Conservation (phyloP, 805 yeast species). For the Starmerella geochares region DNA sequence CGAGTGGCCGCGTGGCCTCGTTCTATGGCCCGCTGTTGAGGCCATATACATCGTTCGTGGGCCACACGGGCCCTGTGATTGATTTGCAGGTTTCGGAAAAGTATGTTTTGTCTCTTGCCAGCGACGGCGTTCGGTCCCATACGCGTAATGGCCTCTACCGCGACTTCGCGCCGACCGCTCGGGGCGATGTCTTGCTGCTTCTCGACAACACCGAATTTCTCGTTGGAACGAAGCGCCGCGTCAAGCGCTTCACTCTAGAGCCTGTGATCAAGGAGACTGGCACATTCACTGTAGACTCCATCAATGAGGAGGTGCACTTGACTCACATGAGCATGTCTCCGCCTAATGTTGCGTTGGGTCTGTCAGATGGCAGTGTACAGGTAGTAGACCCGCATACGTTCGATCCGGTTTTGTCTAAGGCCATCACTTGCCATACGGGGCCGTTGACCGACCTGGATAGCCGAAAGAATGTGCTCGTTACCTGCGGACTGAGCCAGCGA, state of each 20-base stretch:
- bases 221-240: slow-evolving; percentile 29
- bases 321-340: slow-evolving; percentile 30
- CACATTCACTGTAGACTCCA: slow-evolving; percentile 24
- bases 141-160: slow-evolving; percentile 47
- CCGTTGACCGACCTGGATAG: slow-evolving; percentile 34
- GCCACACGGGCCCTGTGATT: slow-evolving; percentile 41
- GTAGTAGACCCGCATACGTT: slow-evolving; percentile 33
- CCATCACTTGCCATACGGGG: slow-evolving; percentile 32
- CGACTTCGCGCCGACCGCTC: slow-evolving; percentile 29
- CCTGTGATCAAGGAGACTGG: slow-evolving; percentile 33
- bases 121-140: slow-evolving; percentile 43
- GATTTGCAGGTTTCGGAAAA: slow-evolving; percentile 46
- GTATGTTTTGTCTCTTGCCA: slow-evolving; percentile 51
- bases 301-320: slow-evolving; percentile 21
- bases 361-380: slow-evolving; percentile 31
- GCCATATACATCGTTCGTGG: slow-evolving; percentile 50
- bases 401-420: slow-evolving; percentile 20
- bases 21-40: slow-evolving; percentile 40
- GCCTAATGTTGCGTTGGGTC: slow-evolving; percentile 31
- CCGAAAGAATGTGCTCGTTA: slow-evolving; percentile 36
- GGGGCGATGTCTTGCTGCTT: slow-evolving; percentile 22
- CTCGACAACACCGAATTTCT: slow-evolving; percentile 32
- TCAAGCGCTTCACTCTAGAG: slow-evolving; percentile 30
- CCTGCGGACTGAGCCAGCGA: slow-evolving; percentile 64
- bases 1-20: slow-evolving; percentile 35